These are phyloP conservation scores for Pseudisothecium myosuroides DNA, from an alignment of 225 moss, liverwort and hornwort genomes.

Conservation along the genomic window DNA sequence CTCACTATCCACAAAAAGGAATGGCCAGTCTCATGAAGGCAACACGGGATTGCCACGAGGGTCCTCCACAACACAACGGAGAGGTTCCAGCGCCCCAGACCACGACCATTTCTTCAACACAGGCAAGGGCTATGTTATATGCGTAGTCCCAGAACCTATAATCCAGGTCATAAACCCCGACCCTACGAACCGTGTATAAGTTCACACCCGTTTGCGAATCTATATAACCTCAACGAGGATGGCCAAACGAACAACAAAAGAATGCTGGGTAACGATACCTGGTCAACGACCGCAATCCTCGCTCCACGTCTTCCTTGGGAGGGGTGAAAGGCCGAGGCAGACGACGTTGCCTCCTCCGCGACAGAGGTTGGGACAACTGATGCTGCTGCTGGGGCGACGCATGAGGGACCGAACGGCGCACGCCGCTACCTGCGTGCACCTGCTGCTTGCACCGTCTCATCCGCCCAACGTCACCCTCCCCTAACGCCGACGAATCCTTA, in stretches of 20 bases:
- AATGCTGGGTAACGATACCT: constrained; percentile 19
- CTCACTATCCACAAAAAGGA: rapidly evolving
- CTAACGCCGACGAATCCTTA: constrained; percentile 24
- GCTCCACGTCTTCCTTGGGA: constrained; percentile 78
- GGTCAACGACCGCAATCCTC: constrained; percentile 87
- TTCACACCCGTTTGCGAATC: background rate
- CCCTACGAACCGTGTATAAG: no score
- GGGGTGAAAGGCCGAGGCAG: constrained; percentile 50
- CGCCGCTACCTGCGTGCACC: constrained; percentile 15
- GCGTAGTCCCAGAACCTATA: background rate
- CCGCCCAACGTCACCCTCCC: constrained; percentile 55
- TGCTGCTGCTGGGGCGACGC: constrained; percentile 2
- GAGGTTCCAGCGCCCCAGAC: background rate
- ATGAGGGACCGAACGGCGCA: constrained; percentile 30
- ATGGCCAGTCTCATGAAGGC: background rate
- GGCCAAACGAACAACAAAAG: no score
- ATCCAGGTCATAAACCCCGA: background rate
- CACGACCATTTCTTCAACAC: background rate
- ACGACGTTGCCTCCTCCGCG: constrained; percentile 47
- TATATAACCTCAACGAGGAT: no score
- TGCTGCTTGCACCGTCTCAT: constrained; percentile 70
- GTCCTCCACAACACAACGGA: background rate
- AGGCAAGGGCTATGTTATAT: background rate
- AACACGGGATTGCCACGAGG: background rate
- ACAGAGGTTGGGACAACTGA: constrained; percentile 26